A percentile compares a stretch with the other conserved stretches of the same genome.
phyloP scores from a whole-genome alignment of 2,329 filamentous ascomycete species.

The Trichoderma koningii region DNA sequence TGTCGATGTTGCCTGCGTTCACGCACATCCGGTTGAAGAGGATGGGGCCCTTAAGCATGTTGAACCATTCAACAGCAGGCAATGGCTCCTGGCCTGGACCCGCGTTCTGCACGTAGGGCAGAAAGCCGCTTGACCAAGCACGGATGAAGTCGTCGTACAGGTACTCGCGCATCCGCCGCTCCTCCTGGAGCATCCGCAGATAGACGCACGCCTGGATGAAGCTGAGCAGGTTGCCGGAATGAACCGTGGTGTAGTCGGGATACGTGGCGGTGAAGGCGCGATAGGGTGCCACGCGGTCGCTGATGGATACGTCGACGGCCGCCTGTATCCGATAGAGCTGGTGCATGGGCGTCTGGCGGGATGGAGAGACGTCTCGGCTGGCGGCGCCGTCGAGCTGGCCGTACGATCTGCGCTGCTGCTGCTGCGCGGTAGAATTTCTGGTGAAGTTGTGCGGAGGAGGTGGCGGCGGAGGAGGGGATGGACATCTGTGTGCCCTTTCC shows the following conservation, averaged over 20 bases:
- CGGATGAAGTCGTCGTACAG: slow-evolving; percentile 58
- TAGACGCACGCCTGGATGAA: slow-evolving; percentile 52
- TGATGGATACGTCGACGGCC: slow-evolving; percentile 17
- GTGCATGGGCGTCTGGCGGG: neutral
- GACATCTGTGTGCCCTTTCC: neutral
- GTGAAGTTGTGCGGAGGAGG: slow-evolving; percentile 1
- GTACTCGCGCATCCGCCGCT: slow-evolving; percentile 43
- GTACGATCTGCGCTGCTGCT: neutral
- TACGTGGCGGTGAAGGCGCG: slow-evolving; percentile 47
- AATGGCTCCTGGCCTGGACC: slow-evolving; percentile 36
- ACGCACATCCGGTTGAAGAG: slow-evolving; percentile 41
- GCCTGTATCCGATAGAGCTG: slow-evolving; percentile 30
- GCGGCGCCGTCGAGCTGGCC: neutral
- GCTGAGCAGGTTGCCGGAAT: slow-evolving; percentile 41
- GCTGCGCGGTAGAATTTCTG: neutral
- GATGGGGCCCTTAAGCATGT: slow-evolving; percentile 35
- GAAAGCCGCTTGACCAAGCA: slow-evolving; percentile 46
- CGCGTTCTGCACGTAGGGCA: slow-evolving; percentile 43
- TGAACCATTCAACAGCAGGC: slow-evolving; percentile 48
- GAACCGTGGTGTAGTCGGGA: slow-evolving; percentile 46
- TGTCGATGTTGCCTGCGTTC: slow-evolving; percentile 40
- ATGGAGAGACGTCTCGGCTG: neutral
- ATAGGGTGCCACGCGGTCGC: slow-evolving; percentile 36
- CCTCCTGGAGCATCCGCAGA: slow-evolving; percentile 43
- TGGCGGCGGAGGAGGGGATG: neutral